Conservation (phyloP, 768 basidiomycete genomes). For the Boletus patriciae region DNA sequence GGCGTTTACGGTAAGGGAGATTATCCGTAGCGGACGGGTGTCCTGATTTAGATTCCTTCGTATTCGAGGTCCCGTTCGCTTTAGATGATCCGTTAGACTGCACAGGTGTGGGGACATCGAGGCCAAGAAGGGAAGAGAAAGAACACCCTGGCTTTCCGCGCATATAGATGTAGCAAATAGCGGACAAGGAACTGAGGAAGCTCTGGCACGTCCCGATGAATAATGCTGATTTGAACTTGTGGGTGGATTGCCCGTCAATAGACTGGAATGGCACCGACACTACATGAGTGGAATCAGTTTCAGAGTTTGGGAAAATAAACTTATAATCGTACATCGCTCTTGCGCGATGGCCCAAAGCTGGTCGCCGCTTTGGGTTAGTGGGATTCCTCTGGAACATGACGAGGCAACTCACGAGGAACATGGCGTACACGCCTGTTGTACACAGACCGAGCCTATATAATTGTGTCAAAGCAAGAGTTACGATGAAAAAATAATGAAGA, state of each 20-base stretch:
- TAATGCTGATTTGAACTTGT: constrained; percentile 82
- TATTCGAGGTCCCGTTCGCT: constrained; percentile 23
- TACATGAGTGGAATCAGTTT: constrained; percentile 28
- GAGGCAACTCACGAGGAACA: constrained; percentile 72
- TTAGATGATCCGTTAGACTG: constrained; percentile 23
- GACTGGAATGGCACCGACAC: constrained; percentile 85
- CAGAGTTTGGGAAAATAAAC: neutral
- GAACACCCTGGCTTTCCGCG: constrained; percentile 57
- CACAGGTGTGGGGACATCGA: constrained; percentile 38
- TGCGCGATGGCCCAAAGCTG: constrained; percentile 93
- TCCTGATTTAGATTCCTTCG: constrained; percentile 35
- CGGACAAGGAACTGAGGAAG: constrained; percentile 70
- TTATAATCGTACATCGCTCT: constrained; percentile 69
- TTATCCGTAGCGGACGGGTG: constrained; percentile 29
- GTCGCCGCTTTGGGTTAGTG: constrained; percentile 4
- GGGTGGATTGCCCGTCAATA: constrained; percentile 56
- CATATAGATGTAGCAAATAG: constrained; percentile 70
- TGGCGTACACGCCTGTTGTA: constrained; percentile 85
- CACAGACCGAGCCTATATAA: constrained; percentile 64
- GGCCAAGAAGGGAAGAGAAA: constrained; percentile 59
- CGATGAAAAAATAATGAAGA: neutral
- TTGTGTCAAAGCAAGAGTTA: neutral
- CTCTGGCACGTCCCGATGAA: constrained; percentile 88
- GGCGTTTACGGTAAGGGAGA: constrained; percentile 41
- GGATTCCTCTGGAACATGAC: neutral